These are phyloP conservation scores for Rhypophila decipiens DNA, from an alignment of 495 filamentous ascomycete species.

Conservation along the genomic window DNA sequence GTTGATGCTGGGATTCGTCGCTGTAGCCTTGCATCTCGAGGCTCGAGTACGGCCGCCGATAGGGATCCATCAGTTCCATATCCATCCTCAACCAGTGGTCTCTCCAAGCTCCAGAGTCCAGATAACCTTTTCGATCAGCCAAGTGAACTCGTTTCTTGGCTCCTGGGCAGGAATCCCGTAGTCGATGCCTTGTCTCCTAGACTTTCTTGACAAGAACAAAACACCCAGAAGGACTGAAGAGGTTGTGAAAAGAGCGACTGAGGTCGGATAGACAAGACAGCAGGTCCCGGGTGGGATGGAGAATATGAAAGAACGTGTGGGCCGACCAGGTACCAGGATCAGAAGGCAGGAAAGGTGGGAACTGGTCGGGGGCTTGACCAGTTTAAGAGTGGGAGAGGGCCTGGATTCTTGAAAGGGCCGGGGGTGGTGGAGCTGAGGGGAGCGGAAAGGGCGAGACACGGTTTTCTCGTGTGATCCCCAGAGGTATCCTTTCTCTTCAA, in stretches of 20 bases:
- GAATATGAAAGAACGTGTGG: constrained; percentile 28
- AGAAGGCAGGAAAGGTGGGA: constrained; percentile 14
- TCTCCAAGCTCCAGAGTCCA: no score
- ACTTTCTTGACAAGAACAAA: not conserved
- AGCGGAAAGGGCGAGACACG: constrained; percentile 16
- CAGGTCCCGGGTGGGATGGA: constrained; percentile 10
- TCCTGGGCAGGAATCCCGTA: no score
- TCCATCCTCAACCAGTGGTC: no score
- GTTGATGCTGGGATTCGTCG: constrained; percentile 6
- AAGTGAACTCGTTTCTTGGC: no score
- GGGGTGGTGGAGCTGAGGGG: constrained; percentile 6
- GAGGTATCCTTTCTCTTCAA: not conserved
- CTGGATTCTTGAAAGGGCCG: constrained; percentile 2
- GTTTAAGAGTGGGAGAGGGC: constrained; percentile 24
- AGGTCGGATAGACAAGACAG: constrained; percentile 23
- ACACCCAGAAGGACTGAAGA: not conserved
- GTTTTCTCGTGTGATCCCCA: constrained; percentile 7
- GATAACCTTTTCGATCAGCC: no score
- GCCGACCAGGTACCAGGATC: constrained; percentile 15
- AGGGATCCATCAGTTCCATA: constrained; percentile 26
- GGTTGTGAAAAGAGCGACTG: constrained; percentile 37
- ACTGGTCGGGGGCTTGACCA: constrained; percentile 19
- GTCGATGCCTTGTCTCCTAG: not conserved
- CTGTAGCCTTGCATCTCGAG: constrained; percentile 14
- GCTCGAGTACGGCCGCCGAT: constrained; percentile 17